Evolutionary conservation across 495 filamentous ascomycete species (phyloP), one percentile per base, ranked within the genome.

Genomic region (Xylaria nigripes): DNA sequence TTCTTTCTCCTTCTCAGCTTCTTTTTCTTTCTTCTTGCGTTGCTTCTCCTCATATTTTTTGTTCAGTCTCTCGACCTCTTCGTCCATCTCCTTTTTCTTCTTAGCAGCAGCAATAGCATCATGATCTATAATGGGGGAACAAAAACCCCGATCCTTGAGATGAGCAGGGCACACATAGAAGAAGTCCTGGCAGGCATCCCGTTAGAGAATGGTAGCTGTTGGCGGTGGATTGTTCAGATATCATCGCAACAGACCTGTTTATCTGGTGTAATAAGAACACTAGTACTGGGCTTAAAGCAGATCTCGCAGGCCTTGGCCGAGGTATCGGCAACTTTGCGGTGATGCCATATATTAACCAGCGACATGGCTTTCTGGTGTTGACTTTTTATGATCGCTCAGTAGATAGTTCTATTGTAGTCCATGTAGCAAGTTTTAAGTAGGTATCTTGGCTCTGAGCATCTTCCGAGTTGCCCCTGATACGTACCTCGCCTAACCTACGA

Each of bases 131-230:
- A 90, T 85, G 12, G 91, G 85, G 13, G 79, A 81, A 63, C 85
- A 89, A 68, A 95, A 96, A 12, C 85, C 78, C 21, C 77, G 75
- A 64, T 98, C 93, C 64, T 87, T 89, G 9, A 96, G 76, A 68
- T 98, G 93, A 41, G 78, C 74, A 13, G 83, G 78, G 62, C 93
- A 98, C 27, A 92, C 78, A 65, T 94, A 95, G 70, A 98, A 97
- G 74, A 87, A 95, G 67, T 98, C 93, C 88, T 94, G 65, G 36
- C 23, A 19, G 25, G 21, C 54, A 41, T 23, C 27, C 19, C 13
- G 61, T 66, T 45, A 70, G 65, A 54, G 50, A 42, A 16, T 3
- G 3, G 3, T 45, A 25, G 21, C 43, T 45, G 60, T 27, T 10
- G 48, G 23, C 43, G 27, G 12, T 44, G 48, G 50, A 30, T 27